Conservation (phyloP, 2,329 filamentous ascomycete genomes). For the Claviceps sorghi region DNA sequence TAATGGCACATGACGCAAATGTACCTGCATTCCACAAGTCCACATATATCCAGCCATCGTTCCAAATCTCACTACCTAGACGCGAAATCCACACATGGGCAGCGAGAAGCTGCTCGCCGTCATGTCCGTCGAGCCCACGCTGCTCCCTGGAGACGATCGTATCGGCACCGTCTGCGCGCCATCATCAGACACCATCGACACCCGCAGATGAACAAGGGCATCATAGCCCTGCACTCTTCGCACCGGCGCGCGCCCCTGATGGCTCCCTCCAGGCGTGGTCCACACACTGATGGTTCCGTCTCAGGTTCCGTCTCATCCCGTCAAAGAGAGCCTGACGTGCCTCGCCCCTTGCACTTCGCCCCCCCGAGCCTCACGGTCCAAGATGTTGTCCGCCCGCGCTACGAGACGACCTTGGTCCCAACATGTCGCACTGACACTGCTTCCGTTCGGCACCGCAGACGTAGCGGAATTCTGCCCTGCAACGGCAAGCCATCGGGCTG, state of each 20-base stretch:
- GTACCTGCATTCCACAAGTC: too few relatives aligned
- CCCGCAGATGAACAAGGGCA: slow-evolving; percentile 29
- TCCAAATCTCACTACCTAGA: too few relatives aligned
- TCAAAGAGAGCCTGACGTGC: not conserved
- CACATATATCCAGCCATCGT: too few relatives aligned
- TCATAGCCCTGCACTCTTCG: slow-evolving; percentile 6
- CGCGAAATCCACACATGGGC: too few relatives aligned
- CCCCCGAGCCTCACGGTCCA: not conserved
- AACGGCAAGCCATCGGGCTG: slow-evolving; percentile 26
- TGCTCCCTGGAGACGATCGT: not conserved
- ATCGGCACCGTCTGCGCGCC: slow-evolving; percentile 29
- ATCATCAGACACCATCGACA: slow-evolving; percentile 28
- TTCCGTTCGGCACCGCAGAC: slow-evolving; percentile 29
- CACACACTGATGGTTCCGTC: not conserved
- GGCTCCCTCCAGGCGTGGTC: not conserved
- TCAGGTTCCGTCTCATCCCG: not conserved
- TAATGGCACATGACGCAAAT: too few relatives aligned
- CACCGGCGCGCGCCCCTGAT: not conserved
- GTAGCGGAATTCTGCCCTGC: slow-evolving; percentile 35
- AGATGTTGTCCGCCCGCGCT: not conserved
- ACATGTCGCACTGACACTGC: slow-evolving; percentile 22
- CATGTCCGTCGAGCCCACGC: not conserved
- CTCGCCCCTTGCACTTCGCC: not conserved
- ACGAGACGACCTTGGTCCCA: slow-evolving; percentile 20
- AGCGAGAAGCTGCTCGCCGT: too few relatives aligned